These are phyloP conservation scores for Glycyrrhiza uralensis DNA, from an alignment of 306 rosid species.

Conservation along the genomic window DNA sequence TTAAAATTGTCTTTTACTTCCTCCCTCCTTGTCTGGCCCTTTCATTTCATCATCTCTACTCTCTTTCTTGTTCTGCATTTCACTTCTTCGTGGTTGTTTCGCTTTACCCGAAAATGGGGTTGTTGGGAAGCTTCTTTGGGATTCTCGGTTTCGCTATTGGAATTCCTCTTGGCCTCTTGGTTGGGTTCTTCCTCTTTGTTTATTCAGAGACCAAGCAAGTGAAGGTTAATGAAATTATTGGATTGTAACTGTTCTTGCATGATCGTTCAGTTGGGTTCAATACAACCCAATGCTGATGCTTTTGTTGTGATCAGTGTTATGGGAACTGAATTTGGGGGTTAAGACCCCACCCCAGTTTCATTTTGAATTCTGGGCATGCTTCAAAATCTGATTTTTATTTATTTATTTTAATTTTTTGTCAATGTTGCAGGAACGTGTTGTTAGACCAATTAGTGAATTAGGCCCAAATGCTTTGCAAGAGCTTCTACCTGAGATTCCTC, in stretches of 20 bases:
- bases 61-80: neutral
- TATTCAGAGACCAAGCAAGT: conserved; percentile 59
- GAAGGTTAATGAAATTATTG: conserved; percentile 35
- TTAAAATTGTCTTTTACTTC: no score
- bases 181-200: conserved; percentile 75
- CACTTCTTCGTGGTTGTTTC: neutral
- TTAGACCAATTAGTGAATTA: conserved; percentile 65
- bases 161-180: conserved; percentile 75
- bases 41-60: neutral
- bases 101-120: conserved; percentile 49
- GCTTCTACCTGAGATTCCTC: conserved; percentile 76
- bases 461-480: conserved; percentile 70
- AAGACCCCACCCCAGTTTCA: neutral
- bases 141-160: conserved; percentile 74
- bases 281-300: conserved; percentile 6
- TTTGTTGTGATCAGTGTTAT: neutral
- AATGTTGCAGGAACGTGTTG: conserved; percentile 68
- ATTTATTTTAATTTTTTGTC: neutral
- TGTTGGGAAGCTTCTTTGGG: conserved; percentile 58
- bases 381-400: conserved; percentile 27
- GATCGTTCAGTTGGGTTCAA: neutral
- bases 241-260: neutral
- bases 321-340: neutral
- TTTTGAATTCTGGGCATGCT: conserved; percentile 2
- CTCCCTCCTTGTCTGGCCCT: neutral